Evolutionary conservation across 176 grass and related monocot species (phyloP).

Genomic region (Avena eriantha): DNA sequence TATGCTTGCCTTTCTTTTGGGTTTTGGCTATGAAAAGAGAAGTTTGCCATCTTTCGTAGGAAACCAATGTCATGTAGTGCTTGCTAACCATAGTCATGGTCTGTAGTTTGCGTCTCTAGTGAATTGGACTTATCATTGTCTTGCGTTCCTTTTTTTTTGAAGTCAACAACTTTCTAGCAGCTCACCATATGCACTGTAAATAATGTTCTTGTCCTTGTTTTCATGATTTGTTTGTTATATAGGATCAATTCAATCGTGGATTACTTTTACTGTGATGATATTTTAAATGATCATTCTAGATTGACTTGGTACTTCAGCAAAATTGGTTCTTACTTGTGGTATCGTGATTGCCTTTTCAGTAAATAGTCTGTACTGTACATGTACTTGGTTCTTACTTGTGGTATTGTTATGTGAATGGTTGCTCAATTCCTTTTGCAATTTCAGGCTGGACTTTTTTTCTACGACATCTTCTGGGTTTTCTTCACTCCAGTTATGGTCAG

Average conservation of each 20-base stretch:
- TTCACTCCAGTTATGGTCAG: conserved; percentile 99
- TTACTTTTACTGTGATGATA: background rate
- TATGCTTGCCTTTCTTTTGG: conserved; percentile 9
- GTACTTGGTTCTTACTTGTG: background rate
- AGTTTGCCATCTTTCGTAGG: background rate
- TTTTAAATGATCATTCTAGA: background rate
- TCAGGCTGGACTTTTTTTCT: conserved; percentile 86
- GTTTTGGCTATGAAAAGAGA: background rate
- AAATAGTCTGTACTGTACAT: background rate
- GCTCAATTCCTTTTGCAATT: conserved; percentile 20
- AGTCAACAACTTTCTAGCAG: background rate
- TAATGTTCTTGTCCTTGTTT: background rate
- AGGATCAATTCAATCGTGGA: background rate
- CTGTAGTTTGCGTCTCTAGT: conserved; percentile 15
- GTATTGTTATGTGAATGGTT: background rate
- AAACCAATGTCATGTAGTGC: background rate
- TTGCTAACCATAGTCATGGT: background rate
- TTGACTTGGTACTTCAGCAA: background rate
- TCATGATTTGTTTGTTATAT: background rate
- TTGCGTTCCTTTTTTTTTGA: background rate
- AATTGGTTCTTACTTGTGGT: background rate
- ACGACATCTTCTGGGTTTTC: conserved; percentile 99
- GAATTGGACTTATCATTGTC: background rate
- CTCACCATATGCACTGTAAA: background rate
- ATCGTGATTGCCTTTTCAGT: background rate